phyloP scores from a whole-genome alignment of 1,284 basidiomycete genomes.

The Somion occarium region DNA sequence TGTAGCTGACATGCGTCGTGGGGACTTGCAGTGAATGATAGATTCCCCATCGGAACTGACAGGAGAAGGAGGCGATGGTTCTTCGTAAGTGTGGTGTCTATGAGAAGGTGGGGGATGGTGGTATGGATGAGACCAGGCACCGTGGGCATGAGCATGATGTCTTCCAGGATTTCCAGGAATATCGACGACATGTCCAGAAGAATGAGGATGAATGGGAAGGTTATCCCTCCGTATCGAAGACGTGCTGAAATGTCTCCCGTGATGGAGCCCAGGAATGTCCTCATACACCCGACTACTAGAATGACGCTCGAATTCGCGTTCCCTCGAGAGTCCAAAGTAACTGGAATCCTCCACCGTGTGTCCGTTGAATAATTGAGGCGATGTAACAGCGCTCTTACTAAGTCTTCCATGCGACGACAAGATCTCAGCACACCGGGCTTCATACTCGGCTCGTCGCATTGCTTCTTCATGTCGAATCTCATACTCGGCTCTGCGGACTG shows the following conservation, averaged over 20 bases:
- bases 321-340: slow-evolving; percentile 39
- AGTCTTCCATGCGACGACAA: slow-evolving; percentile 36
- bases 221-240: slow-evolving; percentile 22
- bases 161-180: slow-evolving; percentile 13
- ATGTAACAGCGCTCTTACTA: slow-evolving; percentile 67
- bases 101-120: slow-evolving; percentile 25
- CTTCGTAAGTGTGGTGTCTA: slow-evolving; percentile 41
- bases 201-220: slow-evolving; percentile 32
- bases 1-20: slow-evolving; percentile 16
- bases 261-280: slow-evolving; percentile 13
- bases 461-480: slow-evolving; percentile 78
- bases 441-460: slow-evolving; percentile 75
- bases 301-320: slow-evolving; percentile 24
- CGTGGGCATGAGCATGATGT: slow-evolving; percentile 18
- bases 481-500: slow-evolving; percentile 78
- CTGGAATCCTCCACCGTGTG: slow-evolving; percentile 30
- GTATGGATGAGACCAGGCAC: slow-evolving; percentile 38
- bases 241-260: slow-evolving; percentile 39
- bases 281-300: slow-evolving; percentile 15
- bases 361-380: slow-evolving; percentile 49
- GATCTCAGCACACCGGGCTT: slow-evolving; percentile 56
- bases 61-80: slow-evolving; percentile 51
- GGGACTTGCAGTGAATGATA: slow-evolving; percentile 28
- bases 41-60: slow-evolving; percentile 65
- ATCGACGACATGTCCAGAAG: slow-evolving; percentile 39